These are phyloP conservation scores for Silene latifolia DNA, from an alignment of 148 eudicot genomes.

Conservation along the genomic window DNA sequence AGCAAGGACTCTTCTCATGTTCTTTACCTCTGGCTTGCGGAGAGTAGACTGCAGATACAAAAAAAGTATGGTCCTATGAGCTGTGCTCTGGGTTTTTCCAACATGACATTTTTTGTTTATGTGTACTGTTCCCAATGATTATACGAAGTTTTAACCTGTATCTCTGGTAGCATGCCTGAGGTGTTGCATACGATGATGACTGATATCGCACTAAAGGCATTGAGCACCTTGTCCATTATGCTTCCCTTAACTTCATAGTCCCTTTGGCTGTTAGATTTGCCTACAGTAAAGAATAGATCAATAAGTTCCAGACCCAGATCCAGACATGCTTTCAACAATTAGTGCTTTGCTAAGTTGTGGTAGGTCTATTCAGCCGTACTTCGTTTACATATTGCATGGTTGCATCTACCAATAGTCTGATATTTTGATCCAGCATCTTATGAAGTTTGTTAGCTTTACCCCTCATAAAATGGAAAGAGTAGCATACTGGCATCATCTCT, in stretches of 20 bases:
- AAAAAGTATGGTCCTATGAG: neutral
- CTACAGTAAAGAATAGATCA: slow-evolving; percentile 23
- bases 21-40: slow-evolving; percentile 45
- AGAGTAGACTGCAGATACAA: slow-evolving; percentile 51
- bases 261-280: slow-evolving; percentile 35
- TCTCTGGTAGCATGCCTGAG: slow-evolving; percentile 55
- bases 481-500: too few species aligned
- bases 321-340: neutral
- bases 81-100: neutral
- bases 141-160: slow-evolving; percentile 37
- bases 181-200: slow-evolving; percentile 58
- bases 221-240: slow-evolving; percentile 36
- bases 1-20: slow-evolving; percentile 54
- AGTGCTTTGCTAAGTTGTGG: neutral
- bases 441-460: too few species aligned
- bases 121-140: neutral
- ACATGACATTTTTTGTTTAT: neutral
- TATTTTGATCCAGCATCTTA: neutral
- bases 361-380: neutral
- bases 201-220: slow-evolving; percentile 49
- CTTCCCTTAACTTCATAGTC: slow-evolving; percentile 47
- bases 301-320: neutral
- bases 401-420: neutral
- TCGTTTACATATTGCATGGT: neutral
- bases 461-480: too few species aligned